Conservation (phyloP, 352 stramenopile genomes). For the Pythium sp. region DNA sequence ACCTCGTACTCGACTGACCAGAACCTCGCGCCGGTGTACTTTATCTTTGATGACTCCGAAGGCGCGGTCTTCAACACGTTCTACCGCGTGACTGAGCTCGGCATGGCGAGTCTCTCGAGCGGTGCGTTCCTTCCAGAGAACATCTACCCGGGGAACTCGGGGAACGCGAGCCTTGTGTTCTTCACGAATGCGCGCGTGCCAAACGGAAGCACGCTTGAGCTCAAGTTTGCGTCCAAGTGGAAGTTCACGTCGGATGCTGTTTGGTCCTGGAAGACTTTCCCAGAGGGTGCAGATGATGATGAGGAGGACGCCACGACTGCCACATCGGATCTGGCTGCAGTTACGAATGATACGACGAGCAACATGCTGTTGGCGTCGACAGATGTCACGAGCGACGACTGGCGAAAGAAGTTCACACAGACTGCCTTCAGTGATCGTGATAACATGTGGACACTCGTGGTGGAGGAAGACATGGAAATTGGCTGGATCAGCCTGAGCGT, state of each 20-base stretch:
- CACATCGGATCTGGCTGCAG: background rate
- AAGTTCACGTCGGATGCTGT: slow-evolving; percentile 42
- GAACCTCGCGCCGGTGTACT: slow-evolving; percentile 73
- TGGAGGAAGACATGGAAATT: slow-evolving; percentile 52
- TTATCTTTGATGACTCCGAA: slow-evolving; percentile 61
- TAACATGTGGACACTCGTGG: slow-evolving; percentile 43
- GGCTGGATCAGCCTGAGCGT: slow-evolving; percentile 71
- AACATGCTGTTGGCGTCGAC: background rate
- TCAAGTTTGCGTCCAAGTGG: slow-evolving; percentile 67
- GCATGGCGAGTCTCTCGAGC: slow-evolving; percentile 49
- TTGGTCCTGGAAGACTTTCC: slow-evolving; percentile 53
- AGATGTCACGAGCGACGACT: background rate
- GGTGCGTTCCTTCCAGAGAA: slow-evolving; percentile 80
- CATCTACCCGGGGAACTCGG: slow-evolving; percentile 79
- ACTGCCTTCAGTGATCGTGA: slow-evolving; percentile 12
- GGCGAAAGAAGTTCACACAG: slow-evolving; percentile 11
- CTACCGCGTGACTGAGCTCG: slow-evolving; percentile 48
- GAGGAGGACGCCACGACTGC: background rate
- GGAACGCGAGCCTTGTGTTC: slow-evolving; percentile 75
- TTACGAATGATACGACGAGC: background rate
- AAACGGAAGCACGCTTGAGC: slow-evolving; percentile 40
- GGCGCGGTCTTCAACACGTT: slow-evolving; percentile 73
- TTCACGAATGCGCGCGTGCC: slow-evolving; percentile 66
- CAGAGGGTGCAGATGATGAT: slow-evolving; percentile 13
- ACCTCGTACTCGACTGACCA: slow-evolving; percentile 44